Evolutionary conservation across 2,329 filamentous ascomycete genomes (phyloP).

Genomic region (Monosporascus cannonballus): DNA sequence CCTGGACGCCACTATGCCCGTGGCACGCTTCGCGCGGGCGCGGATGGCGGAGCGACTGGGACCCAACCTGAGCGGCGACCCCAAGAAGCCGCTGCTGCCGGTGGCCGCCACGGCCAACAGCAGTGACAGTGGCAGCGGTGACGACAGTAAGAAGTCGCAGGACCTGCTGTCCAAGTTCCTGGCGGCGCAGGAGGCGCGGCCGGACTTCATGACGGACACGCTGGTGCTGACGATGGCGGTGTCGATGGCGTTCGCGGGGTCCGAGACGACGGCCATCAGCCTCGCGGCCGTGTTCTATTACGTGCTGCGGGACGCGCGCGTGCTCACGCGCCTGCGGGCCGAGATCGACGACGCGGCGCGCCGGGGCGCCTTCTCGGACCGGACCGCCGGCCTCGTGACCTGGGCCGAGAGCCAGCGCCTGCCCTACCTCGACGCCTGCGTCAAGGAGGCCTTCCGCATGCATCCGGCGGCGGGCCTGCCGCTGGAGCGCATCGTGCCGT

Average conservation of each 20-base stretch:
- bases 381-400: constrained; percentile 55
- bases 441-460: constrained; percentile 72
- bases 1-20: constrained; percentile 63
- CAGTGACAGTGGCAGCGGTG: constrained; percentile 23
- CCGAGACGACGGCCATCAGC: constrained; percentile 73
- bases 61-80: constrained; percentile 31
- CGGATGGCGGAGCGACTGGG: constrained; percentile 59
- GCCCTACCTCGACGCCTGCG: constrained; percentile 68
- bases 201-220: constrained; percentile 65
- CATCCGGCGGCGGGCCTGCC: constrained; percentile 69
- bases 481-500: constrained; percentile 63
- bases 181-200: constrained; percentile 59
- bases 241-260: constrained; percentile 69
- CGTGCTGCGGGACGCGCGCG: constrained; percentile 56
- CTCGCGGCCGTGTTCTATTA: constrained; percentile 69
- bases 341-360: constrained; percentile 58
- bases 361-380: constrained; percentile 43
- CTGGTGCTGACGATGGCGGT: constrained; percentile 66
- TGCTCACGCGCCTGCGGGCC: constrained; percentile 47
- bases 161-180: constrained; percentile 70
- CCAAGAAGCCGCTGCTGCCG: constrained; percentile 32
- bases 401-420: constrained; percentile 65
- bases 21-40: constrained; percentile 64
- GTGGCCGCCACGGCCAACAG: constrained; percentile 7
- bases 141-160: constrained; percentile 28